Base-by-base conservation (phyloP, 2,329 filamentous ascomycete genomes). In the Claviceps cyperi region DNA sequence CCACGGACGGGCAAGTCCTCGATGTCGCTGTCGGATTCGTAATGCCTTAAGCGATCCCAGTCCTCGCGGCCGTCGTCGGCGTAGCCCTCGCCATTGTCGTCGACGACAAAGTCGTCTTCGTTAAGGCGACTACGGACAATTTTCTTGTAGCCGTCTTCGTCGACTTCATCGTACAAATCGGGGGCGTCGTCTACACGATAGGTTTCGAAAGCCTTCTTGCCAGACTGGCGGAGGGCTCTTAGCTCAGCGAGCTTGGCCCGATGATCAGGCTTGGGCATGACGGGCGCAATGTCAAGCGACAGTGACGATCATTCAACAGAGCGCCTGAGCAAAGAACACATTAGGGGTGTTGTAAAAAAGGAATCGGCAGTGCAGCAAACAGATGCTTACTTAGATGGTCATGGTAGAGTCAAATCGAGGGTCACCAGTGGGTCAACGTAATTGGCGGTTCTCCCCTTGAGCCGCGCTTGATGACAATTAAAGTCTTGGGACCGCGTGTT, bases 121-220 rank as follows among this genome's bases (percentile, higher is more conserved):
- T 97, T 86, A 48, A 98, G 74, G 45, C 92, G 83, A 50, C 84
- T 81, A 41, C 92, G 80, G 14, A 98, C 89, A 57, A 97, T 84
- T 65, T 94, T 94, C 72, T 96, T 96, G 74, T 98, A 98, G 48
- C 86, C 86, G 61, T 92, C 91, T 60, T 98, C 92, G 62, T 97
- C 90, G 46, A 98, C 89, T 60, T 94, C 90, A 55, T 97, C 92
- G 70, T 97, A 98, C 43, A 98, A 73, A 58, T 86, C 81, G 56
- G 83, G 79, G 59, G 86, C 84, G 54, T 97, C 83, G 59, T 88
- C 79, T 54, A 96, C 80, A 67, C 95, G 74, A 70, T 97, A 98
- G 52, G 78, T 81, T 59, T 89, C 84, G 56, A 94, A 82, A 57
- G 84, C 83, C 69, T 92, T 96, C 74, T 94, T 95, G 68, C 92